Percentiles rank a stretch among this genome's conserved stretches.
Evolutionary conservation across 108 stramenopile species (phyloP).

Genomic region (Cyclostephanos tholiformis): DNA sequence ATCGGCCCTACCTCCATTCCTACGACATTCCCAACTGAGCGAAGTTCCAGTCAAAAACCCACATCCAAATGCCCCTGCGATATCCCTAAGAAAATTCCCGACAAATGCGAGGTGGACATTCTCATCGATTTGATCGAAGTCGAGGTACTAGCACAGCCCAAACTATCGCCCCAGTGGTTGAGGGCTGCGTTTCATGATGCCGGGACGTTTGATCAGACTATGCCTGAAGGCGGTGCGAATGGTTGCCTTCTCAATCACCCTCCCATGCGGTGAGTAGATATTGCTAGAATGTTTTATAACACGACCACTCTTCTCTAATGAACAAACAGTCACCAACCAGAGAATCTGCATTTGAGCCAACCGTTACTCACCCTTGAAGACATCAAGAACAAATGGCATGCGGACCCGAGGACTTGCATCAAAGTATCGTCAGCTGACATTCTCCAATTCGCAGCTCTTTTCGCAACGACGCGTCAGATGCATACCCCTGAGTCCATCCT

Average conservation of each 20-base stretch:
- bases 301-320: no score
- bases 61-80: neutral
- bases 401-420: neutral
- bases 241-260: conserved; percentile 13
- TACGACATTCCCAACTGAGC: no score
- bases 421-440: conserved; percentile 10
- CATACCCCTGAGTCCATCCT: neutral
- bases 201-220: conserved; percentile 16
- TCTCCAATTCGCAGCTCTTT: conserved; percentile 11
- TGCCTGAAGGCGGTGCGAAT: conserved; percentile 15
- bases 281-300: no score
- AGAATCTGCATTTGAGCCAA: neutral
- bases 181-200: conserved; percentile 25
- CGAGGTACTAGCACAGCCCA: neutral
- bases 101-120: conserved; percentile 19
- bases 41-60: no score
- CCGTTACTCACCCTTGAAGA: neutral
- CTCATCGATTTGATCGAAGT: conserved; percentile 20
- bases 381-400: conserved; percentile 5
- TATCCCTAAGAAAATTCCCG: conserved; percentile 6
- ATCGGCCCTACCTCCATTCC: no score
- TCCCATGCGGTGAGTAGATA: conserved; percentile 4
- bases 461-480: neutral
- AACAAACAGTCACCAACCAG: conserved; percentile 4
- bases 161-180: conserved; percentile 4